Evolutionary conservation across 345 rosid genomes (phyloP).

Genomic region (Carallia pectinifolia): DNA sequence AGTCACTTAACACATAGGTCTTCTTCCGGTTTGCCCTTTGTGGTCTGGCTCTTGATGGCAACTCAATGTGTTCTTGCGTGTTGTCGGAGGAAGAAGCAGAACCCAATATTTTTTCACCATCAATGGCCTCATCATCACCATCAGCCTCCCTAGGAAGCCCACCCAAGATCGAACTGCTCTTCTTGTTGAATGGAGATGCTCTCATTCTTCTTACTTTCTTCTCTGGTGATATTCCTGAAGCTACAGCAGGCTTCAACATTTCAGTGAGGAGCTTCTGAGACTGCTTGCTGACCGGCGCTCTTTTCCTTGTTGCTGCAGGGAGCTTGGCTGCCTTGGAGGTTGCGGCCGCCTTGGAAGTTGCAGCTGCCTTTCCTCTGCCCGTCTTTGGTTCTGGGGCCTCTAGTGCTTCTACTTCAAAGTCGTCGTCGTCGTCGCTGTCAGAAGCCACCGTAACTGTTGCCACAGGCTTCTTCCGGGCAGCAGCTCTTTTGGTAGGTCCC

Average conservation of each 20-base stretch:
- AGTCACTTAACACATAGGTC: conserved; percentile 69
- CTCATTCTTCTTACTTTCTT: conserved; percentile 91
- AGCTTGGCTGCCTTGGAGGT: conserved; percentile 37
- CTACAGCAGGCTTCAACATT: conserved; percentile 53
- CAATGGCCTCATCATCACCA: conserved; percentile 25
- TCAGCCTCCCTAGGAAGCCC: conserved; percentile 11
- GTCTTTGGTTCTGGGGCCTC: conserved; percentile 34
- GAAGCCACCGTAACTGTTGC: conserved; percentile 30
- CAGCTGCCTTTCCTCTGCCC: conserved; percentile 20
- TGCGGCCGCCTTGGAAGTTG: conserved; percentile 20
- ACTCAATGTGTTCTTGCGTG: conserved; percentile 17
- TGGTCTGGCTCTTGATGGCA: conserved; percentile 54
- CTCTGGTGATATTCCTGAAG: conserved; percentile 60
- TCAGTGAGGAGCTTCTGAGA: conserved; percentile 53
- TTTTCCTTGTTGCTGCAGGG: conserved; percentile 61
- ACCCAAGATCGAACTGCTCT: conserved; percentile 66
- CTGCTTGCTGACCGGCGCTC: conserved; percentile 55
- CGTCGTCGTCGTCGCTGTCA: conserved; percentile 39
- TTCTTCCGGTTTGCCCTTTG: conserved; percentile 50
- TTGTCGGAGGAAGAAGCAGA: conserved; percentile 22
- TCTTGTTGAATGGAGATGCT: conserved; percentile 85
- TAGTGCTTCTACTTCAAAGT: conserved; percentile 29
- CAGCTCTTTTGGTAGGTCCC: conserved; percentile 40
- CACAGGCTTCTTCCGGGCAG: conserved; percentile 38
- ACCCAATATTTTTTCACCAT: conserved; percentile 24